Base-by-base conservation (phyloP, 306 rosid genomes). In the Biancaea sappan region DNA sequence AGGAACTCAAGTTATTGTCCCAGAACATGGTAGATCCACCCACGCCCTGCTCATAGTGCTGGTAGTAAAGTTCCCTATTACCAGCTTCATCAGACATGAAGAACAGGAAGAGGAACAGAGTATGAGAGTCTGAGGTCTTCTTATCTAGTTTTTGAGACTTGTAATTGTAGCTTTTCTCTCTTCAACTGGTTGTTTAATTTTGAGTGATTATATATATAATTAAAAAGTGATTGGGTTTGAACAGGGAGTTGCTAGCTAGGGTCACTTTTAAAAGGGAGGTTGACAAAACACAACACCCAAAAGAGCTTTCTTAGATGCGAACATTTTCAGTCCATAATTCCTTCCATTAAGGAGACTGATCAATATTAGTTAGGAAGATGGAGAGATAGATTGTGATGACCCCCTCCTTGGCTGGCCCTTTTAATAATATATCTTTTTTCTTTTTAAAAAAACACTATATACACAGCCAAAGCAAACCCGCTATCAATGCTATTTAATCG, bases 181-280 rank as follows among this genome's bases (percentile, higher is more conserved):
- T 60, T 18, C 21, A 50, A 77, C 73, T 24, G 84, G 47, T 61
- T 77, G 15, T 64, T 3, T 73, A 54, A 69, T 18, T 80, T 72
- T 77, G 82, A 65, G 56, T 53, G n/a, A 58, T 69, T n/a, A 38
- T 19, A 31, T 51, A 34, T 61, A 61, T 61, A 61, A 28, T 48
- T 24, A 58, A 66, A 63, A 84, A 63, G 90, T 84, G 81, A 77
- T 74, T 84, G 84, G 82, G 88, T 87, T 93, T 89, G 93, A 90
- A 90, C 76, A 71, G 82, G 72, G 72, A 68, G 66, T 6, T 68
- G 87, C 62, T 71, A 71, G 87, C 62, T 71, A 71, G 50, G 63
- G 80, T 92, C 88, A 87, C 89, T 88, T 88, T 86, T 41, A 83
- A 78, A 86, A 86, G 86, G 90, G 82, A 81, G 89, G 92, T 90